Percentiles rank a stretch among this genome's conserved stretches.
Conservation (phyloP, 306 rosid genomes). For the Cicer chorassanicum region DNA sequence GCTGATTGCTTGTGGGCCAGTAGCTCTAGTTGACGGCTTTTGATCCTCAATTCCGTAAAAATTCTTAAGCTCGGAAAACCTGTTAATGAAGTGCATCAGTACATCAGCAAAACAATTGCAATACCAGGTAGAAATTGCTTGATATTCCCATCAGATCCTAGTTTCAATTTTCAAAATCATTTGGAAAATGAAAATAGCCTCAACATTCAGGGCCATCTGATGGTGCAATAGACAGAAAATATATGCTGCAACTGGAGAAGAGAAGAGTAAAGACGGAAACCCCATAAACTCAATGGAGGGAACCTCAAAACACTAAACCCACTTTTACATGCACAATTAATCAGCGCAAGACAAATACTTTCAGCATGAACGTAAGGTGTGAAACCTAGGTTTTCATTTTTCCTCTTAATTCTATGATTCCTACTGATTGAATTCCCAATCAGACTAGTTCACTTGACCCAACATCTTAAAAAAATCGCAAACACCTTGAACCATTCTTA, state of each 20-base stretch:
- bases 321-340: background rate
- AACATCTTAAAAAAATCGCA: constrained; percentile 9
- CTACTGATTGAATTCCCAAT: constrained; percentile 23
- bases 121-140: constrained; percentile 8
- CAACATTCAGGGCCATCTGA: constrained; percentile 25
- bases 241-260: background rate
- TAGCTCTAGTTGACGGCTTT: constrained; percentile 53
- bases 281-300: background rate
- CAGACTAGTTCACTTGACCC: constrained; percentile 7
- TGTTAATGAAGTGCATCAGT: constrained; percentile 47
- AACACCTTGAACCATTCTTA: constrained; percentile 23
- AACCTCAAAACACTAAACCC: background rate
- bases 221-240: background rate
- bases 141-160: constrained; percentile 24
- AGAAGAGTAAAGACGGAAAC: background rate
- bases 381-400: constrained; percentile 24
- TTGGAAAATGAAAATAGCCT: constrained; percentile 14
- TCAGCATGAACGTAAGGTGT: background rate
- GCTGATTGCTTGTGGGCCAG: constrained; percentile 80
- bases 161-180: constrained; percentile 19
- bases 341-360: background rate
- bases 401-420: constrained; percentile 18
- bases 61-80: constrained; percentile 77
- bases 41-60: constrained; percentile 88
- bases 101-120: constrained; percentile 28